Base-by-base conservation (phyloP, 805 yeast genomes). In the Helenozyma rhizophorensis region DNA sequence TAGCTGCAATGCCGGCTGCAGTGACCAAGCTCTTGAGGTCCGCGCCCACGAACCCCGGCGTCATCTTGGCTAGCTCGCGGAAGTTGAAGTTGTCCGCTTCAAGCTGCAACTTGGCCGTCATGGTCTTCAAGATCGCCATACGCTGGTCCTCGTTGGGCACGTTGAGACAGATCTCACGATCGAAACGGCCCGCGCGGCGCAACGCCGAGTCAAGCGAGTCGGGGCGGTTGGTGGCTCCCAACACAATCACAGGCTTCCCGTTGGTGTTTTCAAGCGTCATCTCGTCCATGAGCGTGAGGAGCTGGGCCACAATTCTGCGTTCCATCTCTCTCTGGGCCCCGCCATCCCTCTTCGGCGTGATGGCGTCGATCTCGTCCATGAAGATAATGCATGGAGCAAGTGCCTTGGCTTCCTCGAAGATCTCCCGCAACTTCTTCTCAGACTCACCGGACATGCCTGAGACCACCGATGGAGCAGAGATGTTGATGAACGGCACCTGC, bases 361-460 rank as follows among this genome's bases (percentile, higher is more conserved):
- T 89, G 9, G 98, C 96, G 60, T 93, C 98, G 47, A 93, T 93
- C 58, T 93, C 98, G 62, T 93, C 98, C 51, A 93, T 80, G 51
- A 93, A 93, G 31, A 93, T 74, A 18, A 93, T 62, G 58, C 97
- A 89, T 7, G 98, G 98, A 1, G 98, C 98, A 34, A 87, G 53
- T 3, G 72, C 49, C 50, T 80, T 82, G 3, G 98, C 98, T 53
- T 93, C 97, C 23, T 88, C 96, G 52, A 90, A 90, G 23, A 90
- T 67, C 38, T 93, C 97, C 41, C 98, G 71, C 14, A 93, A 69
- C 53, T 90, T 89, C 66, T 93, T 93, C 57, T 93, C 98, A 42
- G 90, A 79, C 57, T 93, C 98, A 26, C 98, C 98, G n/a, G 96
- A 86, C 97, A 93, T 93, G 4, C 98, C 98, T 40, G 96, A 85